phyloP scores from a whole-genome alignment of 2,329 filamentous ascomycete species.

The Didymella arachidicola region DNA sequence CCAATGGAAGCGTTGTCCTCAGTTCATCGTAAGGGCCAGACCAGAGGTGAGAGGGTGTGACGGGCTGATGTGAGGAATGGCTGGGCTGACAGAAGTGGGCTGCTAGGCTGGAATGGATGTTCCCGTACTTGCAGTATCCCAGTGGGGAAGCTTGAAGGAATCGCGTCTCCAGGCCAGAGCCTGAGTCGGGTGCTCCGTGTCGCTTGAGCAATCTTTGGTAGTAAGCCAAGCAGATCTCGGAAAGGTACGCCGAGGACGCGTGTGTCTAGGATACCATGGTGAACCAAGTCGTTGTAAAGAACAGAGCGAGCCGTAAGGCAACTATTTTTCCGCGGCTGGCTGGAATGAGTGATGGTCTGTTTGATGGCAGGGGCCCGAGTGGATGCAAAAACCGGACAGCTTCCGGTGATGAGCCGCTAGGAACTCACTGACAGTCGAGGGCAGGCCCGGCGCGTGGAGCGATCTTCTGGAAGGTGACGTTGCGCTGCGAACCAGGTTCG shows the following conservation, averaged over 20 bases:
- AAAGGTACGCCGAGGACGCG: conserved; percentile 11
- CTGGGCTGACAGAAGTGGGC: conserved; percentile 16
- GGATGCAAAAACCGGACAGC: conserved; percentile 24
- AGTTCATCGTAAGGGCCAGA: conserved; percentile 40
- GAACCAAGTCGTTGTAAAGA: conserved; percentile 13
- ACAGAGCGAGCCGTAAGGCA: conserved; percentile 28
- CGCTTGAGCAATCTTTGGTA: not conserved
- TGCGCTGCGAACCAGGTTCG: conserved; percentile 38
- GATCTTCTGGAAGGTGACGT: conserved; percentile 36
- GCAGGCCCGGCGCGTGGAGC: conserved; percentile 25
- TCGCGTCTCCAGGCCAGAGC: conserved; percentile 32
- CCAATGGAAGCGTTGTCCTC: conserved; percentile 37
- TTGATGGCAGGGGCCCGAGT: conserved; percentile 31
- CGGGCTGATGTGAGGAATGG: conserved; percentile 13
- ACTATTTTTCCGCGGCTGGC: conserved; percentile 29
- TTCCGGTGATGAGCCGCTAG: conserved; percentile 29
- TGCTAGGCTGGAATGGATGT: conserved; percentile 38
- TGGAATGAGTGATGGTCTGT: conserved; percentile 29
- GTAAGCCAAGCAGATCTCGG: conserved; percentile 23
- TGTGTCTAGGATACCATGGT: conserved; percentile 15
- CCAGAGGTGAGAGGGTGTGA: conserved; percentile 23
- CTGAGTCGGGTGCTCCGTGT: conserved; percentile 29
- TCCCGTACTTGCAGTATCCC: conserved; percentile 36
- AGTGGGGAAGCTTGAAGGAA: conserved; percentile 30
- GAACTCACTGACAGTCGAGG: conserved; percentile 21